These are phyloP conservation scores for Marasmius fiardii DNA, from an alignment of 1,284 basidiomycete species.

Conservation along the genomic window DNA sequence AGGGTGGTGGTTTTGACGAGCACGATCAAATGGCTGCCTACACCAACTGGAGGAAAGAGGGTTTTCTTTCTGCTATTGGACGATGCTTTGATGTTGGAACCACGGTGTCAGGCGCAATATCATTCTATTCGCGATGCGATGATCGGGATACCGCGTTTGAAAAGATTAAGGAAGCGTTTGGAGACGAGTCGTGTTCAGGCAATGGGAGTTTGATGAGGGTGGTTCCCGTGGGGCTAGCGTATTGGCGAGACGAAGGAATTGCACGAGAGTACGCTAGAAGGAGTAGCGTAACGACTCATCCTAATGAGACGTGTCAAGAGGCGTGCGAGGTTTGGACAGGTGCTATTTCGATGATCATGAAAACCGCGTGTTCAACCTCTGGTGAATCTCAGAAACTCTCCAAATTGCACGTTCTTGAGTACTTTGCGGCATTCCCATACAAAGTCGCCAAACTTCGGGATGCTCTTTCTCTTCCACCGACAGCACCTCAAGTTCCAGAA, in stretches of 20 bases:
- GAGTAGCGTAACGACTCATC: conserved; percentile 39
- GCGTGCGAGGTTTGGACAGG: conserved; percentile 37
- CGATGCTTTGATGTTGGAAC: conserved; percentile 40
- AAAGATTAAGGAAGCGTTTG: conserved; percentile 24
- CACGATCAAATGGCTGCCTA: conserved; percentile 21
- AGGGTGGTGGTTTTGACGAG: conserved; percentile 13
- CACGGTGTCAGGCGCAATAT: conserved; percentile 29
- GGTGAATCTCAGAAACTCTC: background rate
- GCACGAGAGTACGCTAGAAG: conserved; percentile 28
- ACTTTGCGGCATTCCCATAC: background rate
- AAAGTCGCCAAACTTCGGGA: conserved; percentile 24
- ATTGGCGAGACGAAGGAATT: conserved; percentile 29
- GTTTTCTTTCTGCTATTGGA: conserved; percentile 34
- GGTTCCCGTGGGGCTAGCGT: conserved; percentile 36
- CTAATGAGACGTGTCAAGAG: conserved; percentile 34
- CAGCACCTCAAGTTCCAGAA: conserved; percentile 12
- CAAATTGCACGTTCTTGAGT: conserved; percentile 19
- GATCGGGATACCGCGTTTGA: conserved; percentile 21
- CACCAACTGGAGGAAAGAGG: conserved; percentile 28
- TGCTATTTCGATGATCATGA: conserved; percentile 30
- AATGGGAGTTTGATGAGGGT: conserved; percentile 43
- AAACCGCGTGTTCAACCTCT: conserved; percentile 11
- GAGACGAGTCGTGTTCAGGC: conserved; percentile 24
- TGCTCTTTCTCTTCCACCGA: conserved; percentile 26
- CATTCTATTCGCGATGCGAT: conserved; percentile 20